Evolutionary conservation across 1,139 yeast species (phyloP).

Genomic region (Pichia terricola): DNA sequence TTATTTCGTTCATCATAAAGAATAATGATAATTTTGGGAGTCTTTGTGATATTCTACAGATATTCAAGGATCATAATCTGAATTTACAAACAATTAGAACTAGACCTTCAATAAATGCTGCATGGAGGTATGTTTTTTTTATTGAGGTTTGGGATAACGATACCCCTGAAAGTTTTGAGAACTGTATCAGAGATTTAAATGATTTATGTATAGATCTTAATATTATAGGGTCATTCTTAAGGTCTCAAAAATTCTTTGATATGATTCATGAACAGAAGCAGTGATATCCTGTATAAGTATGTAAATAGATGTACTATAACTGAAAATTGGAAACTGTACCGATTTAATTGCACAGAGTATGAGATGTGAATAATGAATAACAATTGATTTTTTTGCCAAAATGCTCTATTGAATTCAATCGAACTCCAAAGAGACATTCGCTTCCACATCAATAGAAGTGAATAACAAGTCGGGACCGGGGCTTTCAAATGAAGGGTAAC

Average conservation of each 20-base stretch:
- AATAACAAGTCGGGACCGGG: no score
- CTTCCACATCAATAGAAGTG: no score
- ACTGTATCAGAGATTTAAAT: constrained; percentile 12
- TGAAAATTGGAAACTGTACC: no score
- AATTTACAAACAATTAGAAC: constrained; percentile 68
- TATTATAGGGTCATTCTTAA: constrained; percentile 23
- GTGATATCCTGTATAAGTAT: no score
- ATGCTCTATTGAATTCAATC: no score
- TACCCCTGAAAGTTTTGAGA: constrained; percentile 1
- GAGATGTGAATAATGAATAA: no score
- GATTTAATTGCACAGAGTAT: no score
- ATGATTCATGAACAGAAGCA: constrained; percentile 7
- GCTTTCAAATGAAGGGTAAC: no score
- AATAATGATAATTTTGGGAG: constrained; percentile 69
- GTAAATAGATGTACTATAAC: no score
- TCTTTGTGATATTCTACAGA: constrained; percentile 54
- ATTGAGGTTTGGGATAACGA: constrained; percentile 44
- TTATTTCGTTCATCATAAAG: constrained; percentile 54
- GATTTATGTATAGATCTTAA: constrained; percentile 18
- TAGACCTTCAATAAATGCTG: constrained; percentile 52
- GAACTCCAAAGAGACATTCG: no score
- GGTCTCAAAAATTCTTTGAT: constrained; percentile 20
- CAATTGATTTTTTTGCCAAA: no score
- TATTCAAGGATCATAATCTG: constrained; percentile 47
- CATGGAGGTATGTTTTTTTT: constrained; percentile 83